These are phyloP conservation scores for Claviceps monticola DNA, from an alignment of 2,329 filamentous ascomycete species.

Conservation along the genomic window DNA sequence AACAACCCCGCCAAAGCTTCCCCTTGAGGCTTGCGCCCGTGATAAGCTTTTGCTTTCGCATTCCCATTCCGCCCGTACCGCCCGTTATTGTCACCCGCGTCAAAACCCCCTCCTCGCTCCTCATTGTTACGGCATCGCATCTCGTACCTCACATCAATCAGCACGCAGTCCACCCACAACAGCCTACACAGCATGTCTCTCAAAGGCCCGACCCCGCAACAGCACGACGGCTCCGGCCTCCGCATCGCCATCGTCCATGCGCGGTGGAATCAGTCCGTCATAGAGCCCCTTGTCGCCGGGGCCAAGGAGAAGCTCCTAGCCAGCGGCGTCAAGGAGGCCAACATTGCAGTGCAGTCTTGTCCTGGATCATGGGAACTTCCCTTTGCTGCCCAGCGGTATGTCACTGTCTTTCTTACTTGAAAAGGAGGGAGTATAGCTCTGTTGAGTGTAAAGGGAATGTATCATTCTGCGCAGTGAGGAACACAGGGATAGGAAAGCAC, in stretches of 20 bases:
- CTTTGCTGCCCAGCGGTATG: constrained; percentile 70
- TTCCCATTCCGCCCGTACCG: too few relatives aligned
- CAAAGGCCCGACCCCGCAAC: constrained; percentile 43
- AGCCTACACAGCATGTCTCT: constrained; percentile 24
- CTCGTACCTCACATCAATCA: too few relatives aligned
- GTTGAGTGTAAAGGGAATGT: neutral
- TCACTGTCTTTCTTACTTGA: neutral
- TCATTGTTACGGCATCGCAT: neutral
- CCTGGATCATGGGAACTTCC: constrained; percentile 93
- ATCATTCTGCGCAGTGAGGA: neutral
- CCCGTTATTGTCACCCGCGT: too few relatives aligned
- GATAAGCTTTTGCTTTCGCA: too few relatives aligned
- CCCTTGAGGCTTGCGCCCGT: too few relatives aligned
- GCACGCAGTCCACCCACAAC: neutral
- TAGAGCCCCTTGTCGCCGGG: constrained; percentile 70
- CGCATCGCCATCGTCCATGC: constrained; percentile 93
- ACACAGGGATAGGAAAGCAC: neutral
- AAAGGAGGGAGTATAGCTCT: too few relatives aligned
- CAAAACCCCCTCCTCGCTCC: neutral
- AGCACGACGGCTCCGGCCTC: constrained; percentile 55
- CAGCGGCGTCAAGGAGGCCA: constrained; percentile 71
- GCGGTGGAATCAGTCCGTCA: constrained; percentile 84
- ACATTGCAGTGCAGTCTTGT: constrained; percentile 80
- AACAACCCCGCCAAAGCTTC: too few relatives aligned
- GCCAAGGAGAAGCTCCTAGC: constrained; percentile 63